Evolutionary conservation across 129 eudicot genomes (phyloP).

Genomic region (Pittosporum tobira): DNA sequence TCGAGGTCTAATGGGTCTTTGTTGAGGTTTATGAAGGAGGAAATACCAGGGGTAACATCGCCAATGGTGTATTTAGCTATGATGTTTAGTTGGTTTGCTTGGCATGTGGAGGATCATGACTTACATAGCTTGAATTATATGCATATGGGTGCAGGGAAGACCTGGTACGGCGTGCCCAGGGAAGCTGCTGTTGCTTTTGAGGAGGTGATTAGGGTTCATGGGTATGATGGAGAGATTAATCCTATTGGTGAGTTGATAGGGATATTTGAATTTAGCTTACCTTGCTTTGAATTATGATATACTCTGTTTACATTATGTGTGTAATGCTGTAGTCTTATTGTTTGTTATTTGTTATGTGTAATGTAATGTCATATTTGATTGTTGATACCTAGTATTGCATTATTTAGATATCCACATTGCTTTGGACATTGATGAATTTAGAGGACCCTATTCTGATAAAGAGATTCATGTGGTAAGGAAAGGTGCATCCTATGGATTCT

Average conservation of each 20-base stretch:
- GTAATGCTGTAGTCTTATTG: not conserved
- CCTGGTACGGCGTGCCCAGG: conserved; percentile 87
- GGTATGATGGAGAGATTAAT: conserved; percentile 76
- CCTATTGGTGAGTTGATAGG: conserved; percentile 53
- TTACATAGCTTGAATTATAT: conserved; percentile 86
- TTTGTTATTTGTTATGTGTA: not conserved
- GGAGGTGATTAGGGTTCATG: conserved; percentile 71
- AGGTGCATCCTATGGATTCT: too few species aligned
- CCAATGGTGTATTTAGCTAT: conserved; percentile 86
- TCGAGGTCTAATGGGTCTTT: conserved; percentile 63
- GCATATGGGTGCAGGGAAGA: conserved; percentile 83
- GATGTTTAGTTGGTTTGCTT: conserved; percentile 98
- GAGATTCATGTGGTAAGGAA: not conserved
- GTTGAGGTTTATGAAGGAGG: conserved; percentile 78
- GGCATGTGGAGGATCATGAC: conserved; percentile 99
- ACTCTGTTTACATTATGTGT: conserved; percentile 17
- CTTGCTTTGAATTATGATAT: conserved; percentile 1
- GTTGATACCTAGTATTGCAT: not conserved
- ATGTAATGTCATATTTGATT: not conserved
- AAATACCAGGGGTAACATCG: conserved; percentile 88
- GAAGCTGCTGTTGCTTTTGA: conserved; percentile 84
- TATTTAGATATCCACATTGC: not conserved
- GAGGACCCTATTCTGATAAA: not conserved
- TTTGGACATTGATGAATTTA: not conserved
- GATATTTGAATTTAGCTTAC: too few species aligned